A percentile compares a stretch with the other conserved stretches of the same genome.
Conservation (phyloP, 2,329 filamentous ascomycete genomes). For the Aspergillus versicolor region DNA sequence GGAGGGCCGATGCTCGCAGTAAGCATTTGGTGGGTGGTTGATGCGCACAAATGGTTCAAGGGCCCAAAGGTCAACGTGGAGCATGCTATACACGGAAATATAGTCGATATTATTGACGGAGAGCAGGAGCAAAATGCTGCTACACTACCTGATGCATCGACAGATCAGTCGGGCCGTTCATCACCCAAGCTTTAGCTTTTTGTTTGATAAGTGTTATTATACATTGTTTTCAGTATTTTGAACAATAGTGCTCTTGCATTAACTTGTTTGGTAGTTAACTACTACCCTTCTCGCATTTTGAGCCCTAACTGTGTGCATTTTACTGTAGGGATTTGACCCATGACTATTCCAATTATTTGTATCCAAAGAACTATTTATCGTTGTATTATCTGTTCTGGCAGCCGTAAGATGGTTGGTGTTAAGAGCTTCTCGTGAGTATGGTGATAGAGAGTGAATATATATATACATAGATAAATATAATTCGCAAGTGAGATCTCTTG, state of each 20-base stretch:
- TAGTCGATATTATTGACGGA: constrained; percentile 24
- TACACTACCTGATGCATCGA: neutral
- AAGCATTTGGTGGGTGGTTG: constrained; percentile 62
- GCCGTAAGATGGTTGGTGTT: too few species aligned
- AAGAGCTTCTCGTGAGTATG: too few species aligned
- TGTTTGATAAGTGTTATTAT: neutral
- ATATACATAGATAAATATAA: too few species aligned
- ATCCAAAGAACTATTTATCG: too few species aligned
- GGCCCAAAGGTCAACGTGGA: constrained; percentile 68
- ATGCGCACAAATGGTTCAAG: constrained; percentile 67
- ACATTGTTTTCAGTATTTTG: neutral
- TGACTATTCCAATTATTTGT: too few species aligned
- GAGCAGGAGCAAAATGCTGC: constrained; percentile 13
- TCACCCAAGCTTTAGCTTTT: neutral
- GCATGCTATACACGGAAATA: constrained; percentile 40
- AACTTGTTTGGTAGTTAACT: neutral
- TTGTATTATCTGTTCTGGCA: too few species aligned
- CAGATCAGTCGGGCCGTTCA: constrained; percentile 7
- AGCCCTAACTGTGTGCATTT: too few species aligned
- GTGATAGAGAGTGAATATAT: too few species aligned
- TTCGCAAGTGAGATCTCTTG: too few species aligned
- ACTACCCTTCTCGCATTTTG: too few species aligned
- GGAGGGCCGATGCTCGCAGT: constrained; percentile 62
- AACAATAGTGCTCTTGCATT: neutral
- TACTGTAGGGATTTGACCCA: too few species aligned